Base-by-base conservation (phyloP, 2,329 filamentous ascomycete genomes). In the Ophiostoma fasciatum region DNA sequence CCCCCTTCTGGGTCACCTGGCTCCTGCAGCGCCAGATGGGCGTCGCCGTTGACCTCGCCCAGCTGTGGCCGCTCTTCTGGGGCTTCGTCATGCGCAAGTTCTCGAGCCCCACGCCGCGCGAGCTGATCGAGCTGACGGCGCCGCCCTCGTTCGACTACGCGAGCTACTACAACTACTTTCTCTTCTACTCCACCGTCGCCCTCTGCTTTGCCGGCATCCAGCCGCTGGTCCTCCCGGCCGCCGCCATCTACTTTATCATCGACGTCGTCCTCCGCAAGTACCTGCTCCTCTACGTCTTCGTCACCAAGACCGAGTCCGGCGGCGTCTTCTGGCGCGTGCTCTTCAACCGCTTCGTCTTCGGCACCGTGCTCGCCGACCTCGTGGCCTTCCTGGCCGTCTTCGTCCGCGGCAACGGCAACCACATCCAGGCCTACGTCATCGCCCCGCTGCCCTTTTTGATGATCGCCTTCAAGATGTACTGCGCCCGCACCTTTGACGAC, bases 101-200 rank as follows among this genome's bases (percentile, higher is more conserved):
- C 49, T 71, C 82, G 19, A 79, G 74, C 42, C 88, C 88, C 4
- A 96, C 90, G 3, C 90, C 90, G 5, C 71, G 90, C 46, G 80
- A 94, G 54, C 64, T 90, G 46, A 96, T 96, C 46, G 83, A 94
- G 55, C 72, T 90, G 51, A 94, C 87, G 1, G 90, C 90, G 4
- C 90, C 90, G 1, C 87, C 83, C 3, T 66, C 82, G 0, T 94
- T 98, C 54, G 87, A 96, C 47, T 96, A 94, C 51, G 84, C 90
- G 40, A 84, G 75, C 48, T 96, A 96, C 60, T 98, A 94, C 68
- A 96, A 94, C 57, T 96, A 93, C 56, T 94, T 94, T 57, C 65
- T 96, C 21, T 98, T 83, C 60, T 98, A 96, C 60, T 68, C 81
- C 18, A 94, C 88, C 0, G 82, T 96, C 22, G 80, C 84, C 0